A percentile compares a stretch with the other conserved stretches of the same genome.
phyloP scores from a whole-genome alignment of 768 basidiomycete genomes.

The Scleroderma citrinum region DNA sequence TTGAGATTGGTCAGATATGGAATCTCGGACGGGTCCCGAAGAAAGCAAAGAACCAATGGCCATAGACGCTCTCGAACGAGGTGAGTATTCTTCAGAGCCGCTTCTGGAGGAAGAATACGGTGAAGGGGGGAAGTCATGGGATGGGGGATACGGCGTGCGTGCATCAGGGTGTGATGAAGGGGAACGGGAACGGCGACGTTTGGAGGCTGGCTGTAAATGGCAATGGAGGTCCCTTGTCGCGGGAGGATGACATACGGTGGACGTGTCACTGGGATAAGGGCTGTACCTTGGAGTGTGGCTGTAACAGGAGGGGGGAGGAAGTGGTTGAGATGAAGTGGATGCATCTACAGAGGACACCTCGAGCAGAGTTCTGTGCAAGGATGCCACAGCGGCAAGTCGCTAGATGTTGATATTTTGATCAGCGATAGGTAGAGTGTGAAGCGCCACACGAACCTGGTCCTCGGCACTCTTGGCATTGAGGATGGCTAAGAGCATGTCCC shows the following conservation, averaged over 20 bases:
- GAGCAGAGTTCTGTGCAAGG: conserved; percentile 65
- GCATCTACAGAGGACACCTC: conserved; percentile 41
- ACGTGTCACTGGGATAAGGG: conserved; percentile 11
- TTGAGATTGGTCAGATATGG: conserved; percentile 21
- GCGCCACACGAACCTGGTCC: conserved; percentile 62
- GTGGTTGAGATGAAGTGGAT: conserved; percentile 12
- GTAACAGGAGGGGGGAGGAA: conserved; percentile 38
- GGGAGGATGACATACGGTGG: conserved; percentile 8
- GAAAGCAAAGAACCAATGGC: conserved; percentile 72
- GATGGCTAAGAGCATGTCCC: conserved; percentile 87
- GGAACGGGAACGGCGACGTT: conserved; percentile 60
- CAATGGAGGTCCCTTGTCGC: conserved; percentile 24
- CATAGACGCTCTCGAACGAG: conserved; percentile 70
- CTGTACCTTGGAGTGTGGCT: conserved; percentile 15
- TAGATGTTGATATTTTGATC: conserved; percentile 23
- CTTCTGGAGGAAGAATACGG: conserved; percentile 70
- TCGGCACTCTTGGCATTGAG: conserved; percentile 90
- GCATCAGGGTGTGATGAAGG: conserved; percentile 38
- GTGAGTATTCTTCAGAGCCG: conserved; percentile 63
- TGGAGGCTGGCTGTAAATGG: conserved; percentile 42
- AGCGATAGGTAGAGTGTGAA: conserved; percentile 3
- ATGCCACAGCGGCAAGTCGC: conserved; percentile 67
- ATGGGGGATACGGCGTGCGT: conserved; percentile 29
- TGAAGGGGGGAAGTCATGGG: conserved; percentile 59
- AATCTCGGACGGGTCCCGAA: conserved; percentile 31